Conservation (phyloP, 805 yeast species). For the Candida saitoana region DNA sequence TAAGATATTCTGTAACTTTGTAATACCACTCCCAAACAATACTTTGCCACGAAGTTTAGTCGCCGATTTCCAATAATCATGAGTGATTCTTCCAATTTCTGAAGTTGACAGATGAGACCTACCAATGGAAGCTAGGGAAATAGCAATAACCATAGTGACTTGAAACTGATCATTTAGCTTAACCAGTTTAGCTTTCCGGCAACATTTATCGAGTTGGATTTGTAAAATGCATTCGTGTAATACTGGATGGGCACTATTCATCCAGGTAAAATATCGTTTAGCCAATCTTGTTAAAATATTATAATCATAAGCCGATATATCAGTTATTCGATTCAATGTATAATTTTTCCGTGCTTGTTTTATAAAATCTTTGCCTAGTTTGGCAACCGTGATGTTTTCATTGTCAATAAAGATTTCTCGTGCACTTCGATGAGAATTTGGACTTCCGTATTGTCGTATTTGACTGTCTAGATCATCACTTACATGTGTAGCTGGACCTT, state of each 20-base stretch:
- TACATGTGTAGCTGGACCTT: conserved; percentile 2
- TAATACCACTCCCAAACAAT: conserved; percentile 9
- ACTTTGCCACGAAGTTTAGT: conserved; percentile 5
- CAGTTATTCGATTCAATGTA: conserved; percentile 7
- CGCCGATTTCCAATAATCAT: conserved; percentile 12
- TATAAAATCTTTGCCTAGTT: conserved; percentile 10
- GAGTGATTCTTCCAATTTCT: conserved; percentile 12
- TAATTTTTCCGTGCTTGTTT: conserved; percentile 9
- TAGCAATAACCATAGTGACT: conserved; percentile 11
- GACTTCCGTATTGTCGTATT: conserved; percentile 6
- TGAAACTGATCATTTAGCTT: conserved; percentile 9
- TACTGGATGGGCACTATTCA: conserved; percentile 13
- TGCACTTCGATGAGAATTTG: conserved; percentile 4
- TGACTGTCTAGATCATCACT: conserved; percentile 10
- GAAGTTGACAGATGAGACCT: conserved; percentile 11
- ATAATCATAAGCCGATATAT: conserved; percentile 11
- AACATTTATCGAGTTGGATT: conserved; percentile 8
- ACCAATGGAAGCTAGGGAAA: conserved; percentile 10
- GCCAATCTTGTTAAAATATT: conserved; percentile 7
- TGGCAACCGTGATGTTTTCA: conserved; percentile 10
- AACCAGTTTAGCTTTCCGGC: conserved; percentile 7
- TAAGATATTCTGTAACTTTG: conserved; percentile 10
- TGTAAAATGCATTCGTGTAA: conserved; percentile 10
- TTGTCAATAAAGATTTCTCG: conserved; percentile 10
- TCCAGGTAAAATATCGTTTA: conserved; percentile 10